These are phyloP conservation scores for Lolium perenne DNA, from an alignment of 176 grass and related monocot species.

Conservation along the genomic window DNA sequence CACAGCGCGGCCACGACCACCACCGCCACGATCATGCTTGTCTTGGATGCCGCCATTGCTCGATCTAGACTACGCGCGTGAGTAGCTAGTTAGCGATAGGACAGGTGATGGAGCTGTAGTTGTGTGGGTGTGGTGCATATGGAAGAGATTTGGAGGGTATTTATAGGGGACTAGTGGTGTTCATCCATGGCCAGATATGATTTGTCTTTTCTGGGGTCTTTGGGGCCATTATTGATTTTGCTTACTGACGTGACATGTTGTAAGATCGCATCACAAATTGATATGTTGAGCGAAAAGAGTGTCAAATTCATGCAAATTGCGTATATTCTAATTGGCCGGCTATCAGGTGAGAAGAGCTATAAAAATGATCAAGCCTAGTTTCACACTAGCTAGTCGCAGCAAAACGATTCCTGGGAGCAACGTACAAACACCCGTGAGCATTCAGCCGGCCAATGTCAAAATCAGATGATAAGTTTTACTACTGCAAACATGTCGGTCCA, in stretches of 20 bases:
- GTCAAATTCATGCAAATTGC: background rate
- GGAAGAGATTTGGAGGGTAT: background rate
- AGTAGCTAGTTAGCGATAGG: background rate
- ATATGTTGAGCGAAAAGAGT: background rate
- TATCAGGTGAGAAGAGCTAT: background rate
- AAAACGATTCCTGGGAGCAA: background rate
- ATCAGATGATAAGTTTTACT: background rate
- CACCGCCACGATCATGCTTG: background rate
- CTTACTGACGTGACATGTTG: background rate
- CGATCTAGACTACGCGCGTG: background rate
- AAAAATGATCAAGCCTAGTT: background rate
- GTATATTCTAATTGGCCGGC: background rate
- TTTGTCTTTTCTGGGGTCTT: background rate
- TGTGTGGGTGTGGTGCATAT: background rate
- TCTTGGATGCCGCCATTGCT: background rate
- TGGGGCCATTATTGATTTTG: background rate
- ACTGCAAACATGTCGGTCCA: background rate
- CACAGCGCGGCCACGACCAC: background rate
- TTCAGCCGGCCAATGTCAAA: slow-evolving; percentile 10
- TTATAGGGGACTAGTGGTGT: background rate
- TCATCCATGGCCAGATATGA: background rate
- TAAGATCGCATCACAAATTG: background rate
- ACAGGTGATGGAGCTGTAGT: too few relatives aligned
- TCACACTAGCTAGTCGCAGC: slow-evolving; percentile 4
- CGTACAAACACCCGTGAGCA: background rate